Conservation (phyloP, 768 basidiomycete species). For the Lactifluus volemus region DNA sequence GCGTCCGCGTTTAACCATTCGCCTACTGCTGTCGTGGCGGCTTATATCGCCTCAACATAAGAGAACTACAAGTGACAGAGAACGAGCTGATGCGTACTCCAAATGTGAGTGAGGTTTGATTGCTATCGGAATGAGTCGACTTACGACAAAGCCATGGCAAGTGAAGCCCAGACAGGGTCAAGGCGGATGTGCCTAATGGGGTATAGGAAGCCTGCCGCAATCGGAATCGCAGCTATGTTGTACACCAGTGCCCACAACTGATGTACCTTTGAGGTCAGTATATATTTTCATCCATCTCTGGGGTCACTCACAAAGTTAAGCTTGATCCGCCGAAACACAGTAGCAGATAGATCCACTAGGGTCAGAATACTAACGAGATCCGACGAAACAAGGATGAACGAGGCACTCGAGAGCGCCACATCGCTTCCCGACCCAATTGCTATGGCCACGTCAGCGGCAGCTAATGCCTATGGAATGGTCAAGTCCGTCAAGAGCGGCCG, state of each 20-base stretch:
- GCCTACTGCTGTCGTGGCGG: conserved; percentile 14
- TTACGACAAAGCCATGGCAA: conserved; percentile 73
- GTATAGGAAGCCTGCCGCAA: conserved; percentile 75
- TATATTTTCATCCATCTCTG: neutral
- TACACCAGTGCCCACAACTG: conserved; percentile 63
- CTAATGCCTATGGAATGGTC: conserved; percentile 35
- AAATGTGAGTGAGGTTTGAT: neutral
- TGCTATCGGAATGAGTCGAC: neutral
- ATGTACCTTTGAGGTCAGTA: conserved; percentile 6
- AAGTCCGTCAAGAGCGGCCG: conserved; percentile 3
- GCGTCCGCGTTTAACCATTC: neutral
- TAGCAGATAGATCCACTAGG: conserved; percentile 52
- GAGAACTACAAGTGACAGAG: conserved; percentile 53
- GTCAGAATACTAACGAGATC: conserved; percentile 52
- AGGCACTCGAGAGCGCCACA: conserved; percentile 68
- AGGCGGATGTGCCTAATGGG: conserved; percentile 58
- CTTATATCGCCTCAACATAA: conserved; percentile 47
- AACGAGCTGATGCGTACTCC: conserved; percentile 38
- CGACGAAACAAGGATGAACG: conserved; percentile 70
- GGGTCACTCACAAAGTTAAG: conserved; percentile 56
- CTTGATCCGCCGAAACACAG: conserved; percentile 59
- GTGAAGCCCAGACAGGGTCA: conserved; percentile 70
- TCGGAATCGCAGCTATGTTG: conserved; percentile 53
- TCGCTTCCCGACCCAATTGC: conserved; percentile 63
- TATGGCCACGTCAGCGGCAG: conserved; percentile 49